Conservation (phyloP, 1,284 basidiomycete species). For the Boletellus deceptivus region DNA sequence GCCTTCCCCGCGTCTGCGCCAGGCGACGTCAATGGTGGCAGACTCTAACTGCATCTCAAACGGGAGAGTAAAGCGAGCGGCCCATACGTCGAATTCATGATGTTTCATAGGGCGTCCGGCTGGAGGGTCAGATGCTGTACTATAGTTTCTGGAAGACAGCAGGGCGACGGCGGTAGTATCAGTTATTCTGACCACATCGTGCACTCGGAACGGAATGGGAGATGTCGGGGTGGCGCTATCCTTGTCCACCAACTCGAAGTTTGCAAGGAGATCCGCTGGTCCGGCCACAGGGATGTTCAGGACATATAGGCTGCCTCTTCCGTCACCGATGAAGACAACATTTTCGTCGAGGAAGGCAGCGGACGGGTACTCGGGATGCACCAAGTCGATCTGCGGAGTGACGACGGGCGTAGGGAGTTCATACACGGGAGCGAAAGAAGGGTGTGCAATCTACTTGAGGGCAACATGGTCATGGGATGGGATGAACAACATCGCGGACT, state of each 20-base stretch:
- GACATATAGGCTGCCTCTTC: constrained; percentile 68
- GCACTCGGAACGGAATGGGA: constrained; percentile 57
- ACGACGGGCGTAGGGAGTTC: constrained; percentile 56
- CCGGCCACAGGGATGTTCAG: constrained; percentile 38
- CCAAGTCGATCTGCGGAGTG: constrained; percentile 35
- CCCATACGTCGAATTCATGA: constrained; percentile 63
- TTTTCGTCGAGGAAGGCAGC: constrained; percentile 53
- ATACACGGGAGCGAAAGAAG: constrained; percentile 57
- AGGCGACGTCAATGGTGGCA: constrained; percentile 50
- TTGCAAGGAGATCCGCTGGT: constrained; percentile 48
- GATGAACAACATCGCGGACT: constrained; percentile 14
- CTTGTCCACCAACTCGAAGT: constrained; percentile 48
- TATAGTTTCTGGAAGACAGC: constrained; percentile 56
- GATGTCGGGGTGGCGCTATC: constrained; percentile 18
- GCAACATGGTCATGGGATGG: constrained; percentile 12
- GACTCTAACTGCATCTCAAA: constrained; percentile 32
- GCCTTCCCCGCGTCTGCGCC: constrained; percentile 69
- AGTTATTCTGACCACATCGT: constrained; percentile 41
- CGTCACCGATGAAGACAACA: constrained; percentile 67
- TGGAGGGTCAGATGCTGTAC: constrained; percentile 12
- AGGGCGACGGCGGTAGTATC: constrained; percentile 45
- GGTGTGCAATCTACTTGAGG: constrained; percentile 48
- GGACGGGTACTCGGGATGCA: constrained; percentile 76
- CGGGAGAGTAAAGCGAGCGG: constrained; percentile 49
- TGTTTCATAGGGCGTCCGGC: constrained; percentile 17